phyloP scores from a whole-genome alignment of 495 filamentous ascomycete genomes.

The Pyrenula massariospora region DNA sequence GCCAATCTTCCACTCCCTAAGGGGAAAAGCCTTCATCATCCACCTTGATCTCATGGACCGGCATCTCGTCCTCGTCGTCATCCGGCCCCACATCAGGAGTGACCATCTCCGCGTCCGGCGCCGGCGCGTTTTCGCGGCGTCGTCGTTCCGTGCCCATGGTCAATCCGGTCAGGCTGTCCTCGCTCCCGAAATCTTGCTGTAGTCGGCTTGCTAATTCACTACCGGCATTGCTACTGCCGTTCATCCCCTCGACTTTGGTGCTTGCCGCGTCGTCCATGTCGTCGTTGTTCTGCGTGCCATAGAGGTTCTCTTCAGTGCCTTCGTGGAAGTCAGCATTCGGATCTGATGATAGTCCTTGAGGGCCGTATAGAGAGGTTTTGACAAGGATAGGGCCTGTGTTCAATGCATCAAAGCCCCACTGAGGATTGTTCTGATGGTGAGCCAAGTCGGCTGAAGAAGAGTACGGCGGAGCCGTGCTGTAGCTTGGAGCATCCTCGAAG shows the following conservation, averaged over 20 bases:
- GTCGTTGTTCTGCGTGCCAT: background rate
- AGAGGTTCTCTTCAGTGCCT: background rate
- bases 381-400: background rate
- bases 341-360: background rate
- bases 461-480: background rate
- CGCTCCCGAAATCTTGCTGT: background rate
- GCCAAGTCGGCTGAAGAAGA: background rate
- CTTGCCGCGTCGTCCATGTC: background rate
- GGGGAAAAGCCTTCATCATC: too few species aligned
- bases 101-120: background rate
- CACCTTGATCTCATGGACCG: background rate
- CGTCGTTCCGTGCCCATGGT: background rate
- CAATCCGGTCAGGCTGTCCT: background rate
- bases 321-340: background rate
- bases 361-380: background rate
- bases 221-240: background rate
- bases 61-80: background rate
- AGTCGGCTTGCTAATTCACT: background rate
- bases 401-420: background rate
- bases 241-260: background rate
- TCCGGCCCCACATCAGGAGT: background rate
- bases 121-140: background rate
- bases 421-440: background rate
- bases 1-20: too few species aligned
- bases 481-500: conserved; percentile 9